phyloP scores from a whole-genome alignment of 2,329 filamentous ascomycete genomes.

The Phyllosticta paracitricarpa region DNA sequence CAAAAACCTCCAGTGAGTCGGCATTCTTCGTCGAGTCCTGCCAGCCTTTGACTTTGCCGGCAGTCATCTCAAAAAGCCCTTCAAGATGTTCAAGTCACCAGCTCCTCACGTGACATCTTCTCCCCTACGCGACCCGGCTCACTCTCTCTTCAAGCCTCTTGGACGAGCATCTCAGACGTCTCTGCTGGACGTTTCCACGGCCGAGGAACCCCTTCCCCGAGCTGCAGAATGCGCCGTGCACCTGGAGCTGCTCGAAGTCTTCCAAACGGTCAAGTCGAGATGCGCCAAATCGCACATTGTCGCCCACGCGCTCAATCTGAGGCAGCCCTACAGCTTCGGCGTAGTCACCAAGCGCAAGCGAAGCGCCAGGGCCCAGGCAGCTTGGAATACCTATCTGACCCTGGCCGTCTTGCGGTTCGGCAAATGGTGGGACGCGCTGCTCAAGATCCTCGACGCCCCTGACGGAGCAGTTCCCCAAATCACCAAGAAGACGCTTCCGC shows the following conservation, averaged over 20 bases:
- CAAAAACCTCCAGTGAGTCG: neutral
- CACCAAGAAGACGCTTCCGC: neutral
- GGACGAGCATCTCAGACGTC: neutral
- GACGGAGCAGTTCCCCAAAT: neutral
- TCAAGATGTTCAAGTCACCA: neutral
- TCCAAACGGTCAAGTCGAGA: neutral
- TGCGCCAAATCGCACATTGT: neutral
- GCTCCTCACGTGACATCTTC: neutral
- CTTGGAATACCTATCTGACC: constrained; percentile 7
- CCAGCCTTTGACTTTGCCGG: neutral
- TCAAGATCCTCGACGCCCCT: constrained; percentile 2
- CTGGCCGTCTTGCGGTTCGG: constrained; percentile 8
- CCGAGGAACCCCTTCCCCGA: constrained; percentile 4
- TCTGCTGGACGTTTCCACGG: neutral
- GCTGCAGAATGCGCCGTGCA: constrained; percentile 9
- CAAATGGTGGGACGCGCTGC: constrained; percentile 4
- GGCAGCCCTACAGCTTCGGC: neutral
- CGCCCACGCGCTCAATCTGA: constrained; percentile 1
- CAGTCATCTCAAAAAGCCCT: neutral
- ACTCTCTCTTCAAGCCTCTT: constrained; percentile 5
- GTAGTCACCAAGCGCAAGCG: neutral
- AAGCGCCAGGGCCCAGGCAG: neutral
- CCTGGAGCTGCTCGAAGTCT: constrained; percentile 8
- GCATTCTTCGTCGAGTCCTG: neutral
- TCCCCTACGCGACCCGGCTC: neutral